Conservation (phyloP, 2,329 filamentous ascomycete species). For the Elsinoe necatrix region DNA sequence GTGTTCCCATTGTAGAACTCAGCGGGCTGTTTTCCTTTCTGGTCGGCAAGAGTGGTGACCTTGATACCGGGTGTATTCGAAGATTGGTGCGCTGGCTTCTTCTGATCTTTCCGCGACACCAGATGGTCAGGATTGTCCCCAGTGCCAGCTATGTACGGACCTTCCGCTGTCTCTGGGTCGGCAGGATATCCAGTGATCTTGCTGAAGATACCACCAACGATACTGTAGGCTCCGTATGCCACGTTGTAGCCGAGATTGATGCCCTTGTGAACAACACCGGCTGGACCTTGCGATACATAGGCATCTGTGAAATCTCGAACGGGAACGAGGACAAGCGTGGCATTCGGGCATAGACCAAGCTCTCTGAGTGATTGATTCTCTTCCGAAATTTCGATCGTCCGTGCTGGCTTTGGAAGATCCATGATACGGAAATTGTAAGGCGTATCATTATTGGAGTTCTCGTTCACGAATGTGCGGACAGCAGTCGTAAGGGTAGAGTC, state of each 20-base stretch:
- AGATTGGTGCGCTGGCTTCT: slow-evolving; percentile 17
- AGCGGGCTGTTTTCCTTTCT: slow-evolving; percentile 40
- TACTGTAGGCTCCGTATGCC: slow-evolving; percentile 29
- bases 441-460: slow-evolving; percentile 31
- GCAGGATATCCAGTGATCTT: slow-evolving; percentile 20
- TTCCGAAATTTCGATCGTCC: slow-evolving; percentile 63
- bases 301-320: slow-evolving; percentile 54
- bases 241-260: slow-evolving; percentile 31
- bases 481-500: slow-evolving; percentile 55
- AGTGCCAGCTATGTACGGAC: slow-evolving; percentile 25
- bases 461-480: slow-evolving; percentile 71
- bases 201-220: slow-evolving; percentile 28
- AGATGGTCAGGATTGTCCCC: slow-evolving; percentile 19
- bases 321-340: slow-evolving; percentile 74
- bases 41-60: slow-evolving; percentile 41
- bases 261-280: slow-evolving; percentile 23
- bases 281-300: slow-evolving; percentile 37
- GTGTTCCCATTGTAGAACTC: slow-evolving; percentile 91
- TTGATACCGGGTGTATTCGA: slow-evolving; percentile 27
- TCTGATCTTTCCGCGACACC: slow-evolving; percentile 22
- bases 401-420: slow-evolving; percentile 67
- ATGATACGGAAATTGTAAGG: slow-evolving; percentile 83
- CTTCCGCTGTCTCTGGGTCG: slow-evolving; percentile 4
- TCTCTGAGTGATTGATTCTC: slow-evolving; percentile 60
- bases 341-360: slow-evolving; percentile 66